Conservation (phyloP, 73 alveolate species). For the Uronychia setigera region DNA sequence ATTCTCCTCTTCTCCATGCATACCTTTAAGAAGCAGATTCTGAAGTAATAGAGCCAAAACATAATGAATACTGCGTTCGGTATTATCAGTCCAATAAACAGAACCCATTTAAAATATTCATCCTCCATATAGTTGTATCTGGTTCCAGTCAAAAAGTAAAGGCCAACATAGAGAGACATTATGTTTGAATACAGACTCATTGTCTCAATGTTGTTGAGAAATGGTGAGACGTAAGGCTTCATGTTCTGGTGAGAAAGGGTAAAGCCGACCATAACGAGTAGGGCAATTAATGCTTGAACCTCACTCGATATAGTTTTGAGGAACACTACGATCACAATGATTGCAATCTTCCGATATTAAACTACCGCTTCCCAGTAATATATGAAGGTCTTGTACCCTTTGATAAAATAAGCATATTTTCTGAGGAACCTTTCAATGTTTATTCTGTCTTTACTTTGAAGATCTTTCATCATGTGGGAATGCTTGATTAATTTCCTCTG, state of each 20-base stretch:
- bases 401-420: constrained; percentile 31
- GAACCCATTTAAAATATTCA: constrained; percentile 12
- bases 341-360: constrained; percentile 45
- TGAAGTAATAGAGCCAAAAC: constrained; percentile 25
- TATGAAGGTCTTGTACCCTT: constrained; percentile 23
- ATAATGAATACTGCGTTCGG: constrained; percentile 26
- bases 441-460: background rate
- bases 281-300: constrained; percentile 27
- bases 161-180: constrained; percentile 38
- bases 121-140: constrained; percentile 36
- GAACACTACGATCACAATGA: constrained; percentile 38
- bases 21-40: too few species aligned
- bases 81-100: constrained; percentile 8
- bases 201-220: constrained; percentile 38
- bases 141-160: constrained; percentile 43
- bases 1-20: too few species aligned
- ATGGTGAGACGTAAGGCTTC: constrained; percentile 18
- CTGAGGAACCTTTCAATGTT: background rate
- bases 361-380: constrained; percentile 56
- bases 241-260: constrained; percentile 6
- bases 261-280: constrained; percentile 9
- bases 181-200: constrained; percentile 1
- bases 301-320: constrained; percentile 19
- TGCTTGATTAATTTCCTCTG: too few species aligned
- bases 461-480: too few species aligned